These are phyloP conservation scores for Lipomyces chichibuensis DNA, from an alignment of 805 yeast genomes.

Conservation along the genomic window DNA sequence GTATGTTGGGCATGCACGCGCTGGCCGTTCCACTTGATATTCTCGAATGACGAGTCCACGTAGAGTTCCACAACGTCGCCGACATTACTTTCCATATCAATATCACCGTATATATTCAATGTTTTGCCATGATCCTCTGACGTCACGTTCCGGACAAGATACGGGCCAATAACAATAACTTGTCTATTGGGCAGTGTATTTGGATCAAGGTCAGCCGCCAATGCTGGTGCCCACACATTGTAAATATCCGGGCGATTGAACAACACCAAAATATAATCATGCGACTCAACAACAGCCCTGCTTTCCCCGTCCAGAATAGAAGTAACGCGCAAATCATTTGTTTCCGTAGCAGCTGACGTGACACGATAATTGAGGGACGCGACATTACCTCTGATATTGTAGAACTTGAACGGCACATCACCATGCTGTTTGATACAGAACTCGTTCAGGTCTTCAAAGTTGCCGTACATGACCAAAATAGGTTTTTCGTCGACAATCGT, in stretches of 20 bases:
- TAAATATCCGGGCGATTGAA: conserved; percentile 25
- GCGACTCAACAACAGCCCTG: conserved; percentile 9
- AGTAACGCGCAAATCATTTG: conserved; percentile 11
- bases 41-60: conserved; percentile 10
- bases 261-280: conserved; percentile 17
- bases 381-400: conserved; percentile 9
- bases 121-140: neutral
- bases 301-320: conserved; percentile 17
- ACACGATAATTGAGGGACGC: neutral
- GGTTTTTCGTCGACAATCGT: conserved; percentile 23
- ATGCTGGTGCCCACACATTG: conserved; percentile 26
- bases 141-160: conserved; percentile 27
- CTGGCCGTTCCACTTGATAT: conserved; percentile 25
- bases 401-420: conserved; percentile 11
- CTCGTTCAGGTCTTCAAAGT: conserved; percentile 24
- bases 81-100: conserved; percentile 22
- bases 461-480: conserved; percentile 24
- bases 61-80: conserved; percentile 21
- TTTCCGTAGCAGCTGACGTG: neutral
- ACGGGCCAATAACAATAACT: conserved; percentile 28
- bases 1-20: conserved; percentile 8
- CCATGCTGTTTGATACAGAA: conserved; percentile 10
- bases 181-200: conserved; percentile 14
- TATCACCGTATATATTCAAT: conserved; percentile 20
- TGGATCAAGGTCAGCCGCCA: conserved; percentile 18